These are phyloP conservation scores for Microsporum canis DNA, from an alignment of 2,329 filamentous ascomycete species.

Conservation along the genomic window DNA sequence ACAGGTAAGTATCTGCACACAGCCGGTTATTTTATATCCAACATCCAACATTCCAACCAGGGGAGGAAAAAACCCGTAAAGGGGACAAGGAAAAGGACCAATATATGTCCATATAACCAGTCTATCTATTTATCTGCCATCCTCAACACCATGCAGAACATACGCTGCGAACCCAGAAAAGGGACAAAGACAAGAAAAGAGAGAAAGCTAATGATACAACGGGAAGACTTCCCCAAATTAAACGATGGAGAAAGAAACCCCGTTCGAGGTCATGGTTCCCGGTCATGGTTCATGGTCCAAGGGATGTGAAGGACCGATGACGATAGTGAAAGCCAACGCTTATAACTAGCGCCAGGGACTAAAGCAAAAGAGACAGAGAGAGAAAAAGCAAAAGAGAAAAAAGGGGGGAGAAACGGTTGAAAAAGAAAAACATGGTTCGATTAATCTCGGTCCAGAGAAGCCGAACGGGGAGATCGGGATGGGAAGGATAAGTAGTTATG, in stretches of 20 bases:
- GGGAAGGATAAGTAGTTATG: background rate
- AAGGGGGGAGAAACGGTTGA: background rate
- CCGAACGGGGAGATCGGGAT: constrained; percentile 1
- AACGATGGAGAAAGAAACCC: background rate
- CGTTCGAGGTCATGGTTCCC: background rate
- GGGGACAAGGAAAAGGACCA: background rate
- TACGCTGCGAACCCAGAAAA: background rate
- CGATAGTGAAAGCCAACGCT: background rate
- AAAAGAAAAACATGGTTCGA: background rate
- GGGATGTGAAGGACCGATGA: background rate
- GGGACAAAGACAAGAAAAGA: background rate
- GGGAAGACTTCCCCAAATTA: background rate
- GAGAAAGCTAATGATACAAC: constrained; percentile 1
- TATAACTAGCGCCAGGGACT: background rate
- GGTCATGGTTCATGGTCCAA: background rate
- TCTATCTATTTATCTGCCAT: background rate
- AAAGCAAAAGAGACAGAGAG: background rate
- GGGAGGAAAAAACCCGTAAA: background rate
- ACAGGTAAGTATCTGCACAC: background rate
- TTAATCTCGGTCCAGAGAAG: background rate
- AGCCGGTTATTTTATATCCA: background rate
- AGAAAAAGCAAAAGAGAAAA: background rate
- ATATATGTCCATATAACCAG: background rate
- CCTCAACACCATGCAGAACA: constrained; percentile 1
- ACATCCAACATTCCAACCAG: background rate